Conservation (phyloP, 2,329 filamentous ascomycete genomes). For the Coniochaeta sp. region DNA sequence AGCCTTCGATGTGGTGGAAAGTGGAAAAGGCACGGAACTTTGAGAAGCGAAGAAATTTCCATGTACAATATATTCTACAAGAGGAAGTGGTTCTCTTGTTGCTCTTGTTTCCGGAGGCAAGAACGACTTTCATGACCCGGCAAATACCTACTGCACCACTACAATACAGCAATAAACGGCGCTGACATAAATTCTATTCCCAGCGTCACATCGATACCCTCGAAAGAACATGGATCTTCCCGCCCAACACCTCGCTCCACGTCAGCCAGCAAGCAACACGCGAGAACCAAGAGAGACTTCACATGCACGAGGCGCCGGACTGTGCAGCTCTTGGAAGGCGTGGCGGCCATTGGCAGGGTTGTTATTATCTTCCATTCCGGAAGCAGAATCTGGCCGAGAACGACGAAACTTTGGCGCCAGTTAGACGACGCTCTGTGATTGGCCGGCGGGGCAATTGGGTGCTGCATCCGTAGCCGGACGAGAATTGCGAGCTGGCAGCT, state of each 20-base stretch:
- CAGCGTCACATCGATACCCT: not conserved
- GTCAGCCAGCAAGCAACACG: not conserved
- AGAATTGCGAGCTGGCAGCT: no score
- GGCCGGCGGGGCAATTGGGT: not conserved
- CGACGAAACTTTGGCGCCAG: not conserved
- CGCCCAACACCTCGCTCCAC: not conserved
- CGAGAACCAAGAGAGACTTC: not conserved
- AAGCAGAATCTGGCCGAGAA: not conserved
- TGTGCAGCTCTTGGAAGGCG: not conserved
- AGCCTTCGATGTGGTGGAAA: no score
- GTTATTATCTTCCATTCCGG: not conserved
- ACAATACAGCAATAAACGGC: not conserved
- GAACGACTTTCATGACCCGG: not conserved
- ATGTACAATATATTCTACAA: no score
- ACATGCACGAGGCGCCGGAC: not conserved
- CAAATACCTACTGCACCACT: not conserved
- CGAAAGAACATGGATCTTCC: not conserved
- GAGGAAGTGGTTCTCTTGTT: no score
- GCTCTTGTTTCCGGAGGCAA: not conserved
- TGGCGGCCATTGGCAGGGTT: not conserved
- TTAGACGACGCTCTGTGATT: not conserved
- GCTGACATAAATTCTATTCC: not conserved
- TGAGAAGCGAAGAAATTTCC: not conserved
- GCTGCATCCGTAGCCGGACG: no score
- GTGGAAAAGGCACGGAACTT: no score